A percentile compares a stretch with the other conserved stretches of the same genome.
These are phyloP conservation scores for Corylus americana DNA, from an alignment of 306 rosid genomes.

Conservation along the genomic window DNA sequence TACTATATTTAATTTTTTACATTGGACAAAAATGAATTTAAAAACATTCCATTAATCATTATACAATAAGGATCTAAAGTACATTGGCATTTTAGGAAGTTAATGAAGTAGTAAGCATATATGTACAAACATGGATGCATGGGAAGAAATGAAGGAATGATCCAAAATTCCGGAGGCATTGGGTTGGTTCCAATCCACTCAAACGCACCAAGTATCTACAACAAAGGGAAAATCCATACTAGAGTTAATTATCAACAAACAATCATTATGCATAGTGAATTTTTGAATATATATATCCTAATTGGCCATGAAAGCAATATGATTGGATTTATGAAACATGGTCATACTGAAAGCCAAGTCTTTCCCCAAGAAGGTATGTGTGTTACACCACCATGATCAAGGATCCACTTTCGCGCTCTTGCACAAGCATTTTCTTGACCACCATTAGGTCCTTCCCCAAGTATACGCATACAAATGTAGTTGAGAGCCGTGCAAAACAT, in stretches of 20 bases:
- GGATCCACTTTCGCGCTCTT: constrained; percentile 15
- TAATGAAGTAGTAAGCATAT: not conserved
- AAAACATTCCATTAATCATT: not conserved
- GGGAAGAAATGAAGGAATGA: constrained; percentile 9
- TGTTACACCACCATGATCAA: constrained; percentile 17
- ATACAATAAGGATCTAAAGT: not conserved
- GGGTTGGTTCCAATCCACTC: constrained; percentile 26
- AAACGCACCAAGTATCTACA: constrained; percentile 24
- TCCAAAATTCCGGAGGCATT: constrained; percentile 28
- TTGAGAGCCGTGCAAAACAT: constrained; percentile 10
- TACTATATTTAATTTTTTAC: too few species aligned
- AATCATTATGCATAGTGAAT: too few species aligned
- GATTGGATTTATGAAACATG: too few species aligned
- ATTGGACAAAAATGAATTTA: not conserved
- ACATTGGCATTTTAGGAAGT: not conserved
- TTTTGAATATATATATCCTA: too few species aligned
- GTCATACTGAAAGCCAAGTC: constrained; percentile 7
- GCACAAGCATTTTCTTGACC: not conserved
- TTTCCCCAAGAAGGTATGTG: constrained; percentile 17
- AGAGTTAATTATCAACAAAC: not conserved
- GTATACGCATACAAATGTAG: constrained; percentile 17
- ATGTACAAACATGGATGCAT: constrained; percentile 9
- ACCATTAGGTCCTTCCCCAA: not conserved
- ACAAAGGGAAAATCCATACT: not conserved
- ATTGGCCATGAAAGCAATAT: too few species aligned